Evolutionary conservation across 2,329 filamentous ascomycete genomes (phyloP).

Genomic region (Didymella keratinophila): DNA sequence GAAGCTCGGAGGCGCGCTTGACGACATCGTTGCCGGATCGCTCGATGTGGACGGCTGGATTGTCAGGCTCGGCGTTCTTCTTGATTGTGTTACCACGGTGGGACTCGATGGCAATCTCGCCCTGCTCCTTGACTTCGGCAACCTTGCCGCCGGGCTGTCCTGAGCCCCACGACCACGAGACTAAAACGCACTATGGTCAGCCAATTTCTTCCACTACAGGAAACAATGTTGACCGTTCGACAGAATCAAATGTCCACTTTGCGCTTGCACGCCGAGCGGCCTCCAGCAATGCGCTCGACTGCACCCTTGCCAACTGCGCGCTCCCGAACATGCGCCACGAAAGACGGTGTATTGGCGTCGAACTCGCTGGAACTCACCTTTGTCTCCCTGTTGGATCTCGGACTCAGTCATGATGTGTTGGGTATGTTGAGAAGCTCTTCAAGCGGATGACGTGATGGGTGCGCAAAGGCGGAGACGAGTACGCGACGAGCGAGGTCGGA

Average conservation of each 20-base stretch:
- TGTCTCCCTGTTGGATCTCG: constrained; percentile 47
- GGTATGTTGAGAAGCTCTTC: constrained; percentile 23
- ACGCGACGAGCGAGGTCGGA: constrained; percentile 29
- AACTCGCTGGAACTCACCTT: constrained; percentile 39
- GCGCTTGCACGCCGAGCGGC: constrained; percentile 9
- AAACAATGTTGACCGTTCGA: neutral
- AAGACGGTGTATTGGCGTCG: neutral
- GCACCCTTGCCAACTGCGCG: neutral
- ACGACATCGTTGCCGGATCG: constrained; percentile 70
- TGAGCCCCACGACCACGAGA: constrained; percentile 69
- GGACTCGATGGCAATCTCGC: constrained; percentile 67
- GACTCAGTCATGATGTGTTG: constrained; percentile 45
- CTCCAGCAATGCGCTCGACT: constrained; percentile 11
- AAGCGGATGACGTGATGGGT: constrained; percentile 44
- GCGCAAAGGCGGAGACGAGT: constrained; percentile 28
- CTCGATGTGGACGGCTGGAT: constrained; percentile 68
- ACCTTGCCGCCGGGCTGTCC: constrained; percentile 65
- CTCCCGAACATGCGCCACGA: neutral
- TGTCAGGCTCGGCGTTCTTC: constrained; percentile 66
- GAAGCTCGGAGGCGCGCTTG: constrained; percentile 68
- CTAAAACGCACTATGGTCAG: constrained; percentile 49
- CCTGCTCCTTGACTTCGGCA: constrained; percentile 64
- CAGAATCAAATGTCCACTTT: constrained; percentile 28
- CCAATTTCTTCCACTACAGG: neutral
- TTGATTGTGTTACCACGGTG: constrained; percentile 70